Evolutionary conservation across 129 eudicot genomes (phyloP).

Genomic region (Saussurea involucrata): DNA sequence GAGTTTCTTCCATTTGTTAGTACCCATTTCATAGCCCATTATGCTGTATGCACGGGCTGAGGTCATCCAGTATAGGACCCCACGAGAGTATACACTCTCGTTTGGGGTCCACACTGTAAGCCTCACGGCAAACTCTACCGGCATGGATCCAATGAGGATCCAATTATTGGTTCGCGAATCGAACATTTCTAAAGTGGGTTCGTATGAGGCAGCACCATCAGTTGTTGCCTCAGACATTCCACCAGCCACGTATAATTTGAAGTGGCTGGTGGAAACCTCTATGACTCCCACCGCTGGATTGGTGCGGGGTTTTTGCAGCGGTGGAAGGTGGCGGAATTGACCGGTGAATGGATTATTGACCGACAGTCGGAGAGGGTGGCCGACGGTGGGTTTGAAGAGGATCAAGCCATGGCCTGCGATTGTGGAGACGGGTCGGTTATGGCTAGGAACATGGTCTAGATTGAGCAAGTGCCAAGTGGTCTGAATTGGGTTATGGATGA

Average conservation of each 20-base stretch:
- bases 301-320: slow-evolving; percentile 31
- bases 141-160: slow-evolving; percentile 52
- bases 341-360: slow-evolving; percentile 60
- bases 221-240: slow-evolving; percentile 53
- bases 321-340: slow-evolving; percentile 47
- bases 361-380: slow-evolving; percentile 33
- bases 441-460: slow-evolving; percentile 26
- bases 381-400: slow-evolving; percentile 30
- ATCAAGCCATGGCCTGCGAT: slow-evolving; percentile 41
- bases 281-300: slow-evolving; percentile 71
- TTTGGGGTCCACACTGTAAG: slow-evolving; percentile 80
- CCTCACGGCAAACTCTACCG: slow-evolving; percentile 66
- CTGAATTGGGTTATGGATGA: slow-evolving; percentile 45
- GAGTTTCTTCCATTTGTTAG: slow-evolving; percentile 53
- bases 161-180: slow-evolving; percentile 42
- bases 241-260: slow-evolving; percentile 55
- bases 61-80: slow-evolving; percentile 70
- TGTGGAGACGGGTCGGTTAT: slow-evolving; percentile 38
- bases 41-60: slow-evolving; percentile 68
- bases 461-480: slow-evolving; percentile 42
- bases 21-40: slow-evolving; percentile 57
- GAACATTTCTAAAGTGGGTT: slow-evolving; percentile 59
- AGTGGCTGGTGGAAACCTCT: slow-evolving; percentile 14
- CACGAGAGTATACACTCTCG: slow-evolving; percentile 53
- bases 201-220: slow-evolving; percentile 46